These are phyloP conservation scores for Pythium sp. DNA, from an alignment of 352 stramenopile genomes.

Conservation along the genomic window DNA sequence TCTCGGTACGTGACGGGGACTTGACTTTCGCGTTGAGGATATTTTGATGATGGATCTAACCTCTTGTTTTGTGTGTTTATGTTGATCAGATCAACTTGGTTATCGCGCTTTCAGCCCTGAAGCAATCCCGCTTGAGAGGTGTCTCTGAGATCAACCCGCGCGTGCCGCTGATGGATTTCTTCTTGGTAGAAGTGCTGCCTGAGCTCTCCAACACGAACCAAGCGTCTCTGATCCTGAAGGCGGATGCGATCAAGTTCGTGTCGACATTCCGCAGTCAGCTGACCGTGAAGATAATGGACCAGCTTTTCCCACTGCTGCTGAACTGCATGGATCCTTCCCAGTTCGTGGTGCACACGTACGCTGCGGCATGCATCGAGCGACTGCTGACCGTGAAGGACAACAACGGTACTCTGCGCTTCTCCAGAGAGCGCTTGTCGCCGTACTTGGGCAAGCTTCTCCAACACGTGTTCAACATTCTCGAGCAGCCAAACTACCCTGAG, in stretches of 20 bases:
- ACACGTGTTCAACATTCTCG: conserved; percentile 95
- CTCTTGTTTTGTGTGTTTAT: conserved; percentile 3
- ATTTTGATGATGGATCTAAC: background rate
- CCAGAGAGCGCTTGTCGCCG: conserved; percentile 84
- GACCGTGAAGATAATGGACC: conserved; percentile 87
- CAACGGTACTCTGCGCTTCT: conserved; percentile 58
- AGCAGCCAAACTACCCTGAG: conserved; percentile 91
- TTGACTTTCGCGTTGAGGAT: background rate
- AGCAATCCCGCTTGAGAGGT: conserved; percentile 90
- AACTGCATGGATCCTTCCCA: conserved; percentile 81
- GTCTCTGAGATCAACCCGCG: conserved; percentile 94
- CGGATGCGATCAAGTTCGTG: conserved; percentile 98
- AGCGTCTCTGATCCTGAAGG: conserved; percentile 92
- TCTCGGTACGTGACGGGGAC: conserved; percentile 80
- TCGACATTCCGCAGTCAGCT: conserved; percentile 98
- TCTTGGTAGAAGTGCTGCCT: conserved; percentile 91
- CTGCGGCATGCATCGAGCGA: conserved; percentile 94
- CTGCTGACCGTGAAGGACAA: conserved; percentile 94
- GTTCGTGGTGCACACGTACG: conserved; percentile 98
- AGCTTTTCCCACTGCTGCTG: conserved; percentile 92
- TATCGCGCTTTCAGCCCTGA: conserved; percentile 94
- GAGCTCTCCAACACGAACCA: conserved; percentile 89
- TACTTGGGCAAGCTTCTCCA: conserved; percentile 93
- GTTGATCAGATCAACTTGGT: conserved; percentile 88
- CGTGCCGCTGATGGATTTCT: conserved; percentile 97